Base-by-base conservation (phyloP, 805 yeast genomes). In the Helenozyma rhizophorensis region DNA sequence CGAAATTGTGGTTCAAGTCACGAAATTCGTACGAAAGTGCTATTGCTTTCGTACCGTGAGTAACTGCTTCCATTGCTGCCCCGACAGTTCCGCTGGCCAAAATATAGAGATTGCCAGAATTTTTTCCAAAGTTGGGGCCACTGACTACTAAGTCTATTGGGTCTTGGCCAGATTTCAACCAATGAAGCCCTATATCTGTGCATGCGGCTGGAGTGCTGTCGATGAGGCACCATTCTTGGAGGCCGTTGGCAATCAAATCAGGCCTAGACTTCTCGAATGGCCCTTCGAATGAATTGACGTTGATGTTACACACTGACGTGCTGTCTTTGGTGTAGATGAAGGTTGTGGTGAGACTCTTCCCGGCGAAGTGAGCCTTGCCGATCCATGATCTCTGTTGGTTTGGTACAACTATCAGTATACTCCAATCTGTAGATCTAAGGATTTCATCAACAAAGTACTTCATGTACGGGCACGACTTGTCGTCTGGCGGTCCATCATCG, bases 181-280 rank as follows among this genome's bases (percentile, higher is more conserved):
- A 87, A 49, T 86, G 80, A 27, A 85, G 60, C 2, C 97, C 98
- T 35, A 93, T 76, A 58, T 90, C 96, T 4, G 95, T 74, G 59
- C 97, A 87, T 2, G 96, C 83, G 11, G 97, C 98, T 0, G 98
- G 98, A 0, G 98, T 93, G 25, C 96, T 95, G 56, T 86, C 88
- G 9, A 93, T 64, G 29, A 90, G 62, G 23, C 78, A 72, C 97
- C 97, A 93, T 57, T 87, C 95, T 48, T 80, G 79, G 45, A 65
- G 62, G 11, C 71, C 69, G 2, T 38, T 40, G 1, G 51, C 46
- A 9, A 52, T 39, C 13, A 63, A 49, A n/a, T 58, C 51, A 6
- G 49, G 34, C 41, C 76, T 75, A 1, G 81, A 80, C 16, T 53
- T 51, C 3, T 72, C 62, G 47, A 74, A 83, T 0, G 93, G 94